Evolutionary conservation across 768 basidiomycete genomes (phyloP), one percentile per base, ranked within the genome.

Genomic region (Lactarius akahatsu): DNA sequence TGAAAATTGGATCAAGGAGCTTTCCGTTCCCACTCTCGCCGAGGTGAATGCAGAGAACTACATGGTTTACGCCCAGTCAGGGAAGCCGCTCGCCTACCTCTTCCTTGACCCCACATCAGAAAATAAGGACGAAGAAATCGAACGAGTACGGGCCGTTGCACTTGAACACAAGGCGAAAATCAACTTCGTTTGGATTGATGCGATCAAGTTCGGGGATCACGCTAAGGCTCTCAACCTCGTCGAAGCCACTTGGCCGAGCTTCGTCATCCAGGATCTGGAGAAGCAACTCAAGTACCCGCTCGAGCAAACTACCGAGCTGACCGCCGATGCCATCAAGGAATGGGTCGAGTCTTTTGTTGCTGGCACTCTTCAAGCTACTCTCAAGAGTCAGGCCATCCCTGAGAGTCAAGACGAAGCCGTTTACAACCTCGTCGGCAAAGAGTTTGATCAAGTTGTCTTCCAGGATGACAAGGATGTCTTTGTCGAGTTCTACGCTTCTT

Each of bases 101-200:
- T 99, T 99, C 81, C 73, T 96, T 71, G 94, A 98, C 76, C 90
- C 96, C 36, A 76, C 83, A 54, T 82, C 85, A 66, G 84, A 86
- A 70, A 81, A 82, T 66, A 87, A 85, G 71, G 83, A 91, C 16
- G 80, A 81, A 36, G 77, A 88, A 58, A 84, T 96, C 69, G 86
- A 86, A 30, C 77, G 81, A 47, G 75, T 98, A 71, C 86, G 82
- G 71, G 88, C 93, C 11, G 76, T 96, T 61, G 97, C 97, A 8
- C 80, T 86, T 61, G 85, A 88, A 74, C 86, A 85, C 82, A 94
- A 92, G 79, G 84, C 87, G 72, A 88, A 92, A 79, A 74, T 98
- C 75, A 97, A 97, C 87, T 97, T 98, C 76, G 96, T 98, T 68
- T 96, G 89, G 88, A 98, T 99, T 72, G 97, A 99, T 76, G 95